Percentiles rank a stretch among this genome's conserved stretches.
Conservation (phyloP, 179 eudicot genomes). For the Beta corolliflora region DNA sequence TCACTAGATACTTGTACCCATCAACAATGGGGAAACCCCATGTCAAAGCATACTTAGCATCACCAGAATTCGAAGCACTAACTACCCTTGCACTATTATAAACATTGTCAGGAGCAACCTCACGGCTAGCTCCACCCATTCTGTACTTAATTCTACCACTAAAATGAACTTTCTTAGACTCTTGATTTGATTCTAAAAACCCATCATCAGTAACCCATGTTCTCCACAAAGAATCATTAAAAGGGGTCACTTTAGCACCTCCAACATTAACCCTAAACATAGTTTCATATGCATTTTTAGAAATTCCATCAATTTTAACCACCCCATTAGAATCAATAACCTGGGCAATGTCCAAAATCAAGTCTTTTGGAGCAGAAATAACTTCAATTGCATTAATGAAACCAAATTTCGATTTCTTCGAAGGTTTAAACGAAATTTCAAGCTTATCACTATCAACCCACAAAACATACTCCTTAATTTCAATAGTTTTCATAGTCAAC, state of each 20-base stretch:
- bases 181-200: conserved; percentile 42
- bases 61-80: conserved; percentile 29
- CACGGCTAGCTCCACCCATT: conserved; percentile 71
- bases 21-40: conserved; percentile 63
- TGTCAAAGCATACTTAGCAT: conserved; percentile 44
- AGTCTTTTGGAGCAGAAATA: conserved; percentile 82
- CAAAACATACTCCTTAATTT: conserved; percentile 63
- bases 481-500: conserved; percentile 18
- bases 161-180: conserved; percentile 41
- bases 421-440: conserved; percentile 58
- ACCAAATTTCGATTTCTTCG: conserved; percentile 48
- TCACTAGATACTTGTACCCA: conserved; percentile 60
- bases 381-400: conserved; percentile 86
- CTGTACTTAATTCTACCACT: conserved; percentile 70
- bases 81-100: conserved; percentile 69
- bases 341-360: conserved; percentile 58
- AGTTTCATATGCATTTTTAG: conserved; percentile 59
- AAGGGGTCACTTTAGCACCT: conserved; percentile 81
- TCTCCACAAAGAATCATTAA: conserved; percentile 90
- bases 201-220: conserved; percentile 78
- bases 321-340: conserved; percentile 43
- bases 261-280: conserved; percentile 76
- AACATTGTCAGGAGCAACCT: conserved; percentile 81
- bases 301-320: conserved; percentile 45
- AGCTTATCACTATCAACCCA: conserved; percentile 59